Evolutionary conservation across 805 yeast genomes (phyloP), one percentile per base, ranked within the genome.

Genomic region (Starmerella apis): DNA sequence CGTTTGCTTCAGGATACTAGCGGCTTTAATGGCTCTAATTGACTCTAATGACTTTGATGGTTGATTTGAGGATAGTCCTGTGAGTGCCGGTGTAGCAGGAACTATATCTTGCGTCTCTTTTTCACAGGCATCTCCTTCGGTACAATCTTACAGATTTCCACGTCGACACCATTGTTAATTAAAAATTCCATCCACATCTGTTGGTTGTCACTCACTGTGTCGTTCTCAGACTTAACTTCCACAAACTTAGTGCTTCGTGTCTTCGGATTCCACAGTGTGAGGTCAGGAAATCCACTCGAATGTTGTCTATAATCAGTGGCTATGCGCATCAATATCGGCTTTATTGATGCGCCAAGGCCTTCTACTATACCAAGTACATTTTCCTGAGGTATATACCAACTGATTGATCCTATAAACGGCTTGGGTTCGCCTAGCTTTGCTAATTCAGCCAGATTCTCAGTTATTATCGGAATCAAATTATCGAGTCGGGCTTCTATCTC

Each of bases 141-240:
- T 3, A 50, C 38, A 6, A 55, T 48, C 37, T 52, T 53, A 38
- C 70, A 67, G 9, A 68, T 49, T 48, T 65, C 70, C 1, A 65
- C 70, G 4, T 51, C 56, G 6, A 62, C 51, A 0, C 63, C 66
- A 6, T 51, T 42, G 11, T 50, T 52, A 14, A 59, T 31, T 37
- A 68, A 48, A 24, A 63, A 59, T 51, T 64, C 61, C 46, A 68
- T 62, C 71, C 71, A 68, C 7, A 65, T 46, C 28, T 60, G 54
- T 59, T 68, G 71, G 42, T 59, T 62, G 47, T 66, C 69, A 16
- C 69, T 65, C 23, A 68, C 55, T 2, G 62, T 56, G 49, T 68
- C 71, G 47, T 66, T 65, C 27, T 60, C 65, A 2, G 70, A 65
- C 45, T 68, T 68, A 22, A 68, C 71, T 45, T 64, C 68, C 23